Evolutionary conservation across 805 yeast species (phyloP).

Genomic region (Schwanniomyces pseudopolymorphus): DNA sequence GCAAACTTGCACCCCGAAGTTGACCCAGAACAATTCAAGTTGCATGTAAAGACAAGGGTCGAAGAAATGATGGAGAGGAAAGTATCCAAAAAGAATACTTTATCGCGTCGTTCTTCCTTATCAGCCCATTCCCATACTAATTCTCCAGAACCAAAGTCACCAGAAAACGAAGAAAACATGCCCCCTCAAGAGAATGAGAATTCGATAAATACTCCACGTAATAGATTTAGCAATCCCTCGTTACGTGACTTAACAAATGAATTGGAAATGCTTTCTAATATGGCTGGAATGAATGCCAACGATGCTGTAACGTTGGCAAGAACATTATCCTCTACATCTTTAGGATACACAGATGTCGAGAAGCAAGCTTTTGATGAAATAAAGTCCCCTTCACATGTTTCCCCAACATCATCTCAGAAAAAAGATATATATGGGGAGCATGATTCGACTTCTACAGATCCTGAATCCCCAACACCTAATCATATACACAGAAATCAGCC

Average conservation of each 20-base stretch:
- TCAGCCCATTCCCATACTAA: slow-evolving; percentile 9
- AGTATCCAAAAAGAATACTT: slow-evolving; percentile 22
- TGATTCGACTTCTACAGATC: slow-evolving; percentile 1
- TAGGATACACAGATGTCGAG: slow-evolving; percentile 57
- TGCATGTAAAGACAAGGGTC: slow-evolving; percentile 61
- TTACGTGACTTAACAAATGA: slow-evolving; percentile 72
- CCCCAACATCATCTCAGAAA: slow-evolving; percentile 4
- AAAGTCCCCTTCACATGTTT: slow-evolving; percentile 20
- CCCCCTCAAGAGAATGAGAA: neutral
- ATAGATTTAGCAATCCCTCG: slow-evolving; percentile 52
- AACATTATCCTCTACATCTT: slow-evolving; percentile 68
- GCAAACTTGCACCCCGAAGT: slow-evolving; percentile 91
- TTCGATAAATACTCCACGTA: slow-evolving; percentile 5
- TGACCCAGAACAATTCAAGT: slow-evolving; percentile 84
- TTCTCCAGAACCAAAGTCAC: neutral
- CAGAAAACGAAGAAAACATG: neutral
- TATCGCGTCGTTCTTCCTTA: slow-evolving; percentile 24
- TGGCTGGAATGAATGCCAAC: slow-evolving; percentile 75
- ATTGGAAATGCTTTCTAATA: slow-evolving; percentile 66
- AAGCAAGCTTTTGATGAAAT: slow-evolving; percentile 39
- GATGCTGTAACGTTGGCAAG: slow-evolving; percentile 85
- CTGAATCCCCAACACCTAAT: slow-evolving; percentile 9
- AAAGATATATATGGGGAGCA: neutral
- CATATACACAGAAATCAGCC: neutral
- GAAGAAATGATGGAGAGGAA: slow-evolving; percentile 48